Evolutionary conservation across 306 rosid genomes (phyloP).

Genomic region (Lablab purpureus): DNA sequence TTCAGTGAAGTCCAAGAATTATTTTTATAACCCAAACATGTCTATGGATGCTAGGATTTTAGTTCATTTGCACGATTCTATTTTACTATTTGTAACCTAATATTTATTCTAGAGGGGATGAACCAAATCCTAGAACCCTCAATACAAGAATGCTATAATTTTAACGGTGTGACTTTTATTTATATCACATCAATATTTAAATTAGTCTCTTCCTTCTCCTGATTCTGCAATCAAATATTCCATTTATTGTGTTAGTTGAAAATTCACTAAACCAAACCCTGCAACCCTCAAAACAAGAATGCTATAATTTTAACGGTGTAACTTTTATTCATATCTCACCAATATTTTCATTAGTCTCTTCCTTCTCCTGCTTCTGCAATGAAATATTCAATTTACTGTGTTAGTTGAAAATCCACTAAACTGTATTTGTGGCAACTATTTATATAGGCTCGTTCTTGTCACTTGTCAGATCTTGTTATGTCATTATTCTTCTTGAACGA

Average conservation of each 20-base stretch:
- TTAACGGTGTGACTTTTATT: neutral
- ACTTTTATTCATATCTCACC: neutral
- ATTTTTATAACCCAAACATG: slow-evolving; percentile 12
- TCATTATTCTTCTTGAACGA: slow-evolving; percentile 34
- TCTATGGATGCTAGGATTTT: slow-evolving; percentile 17
- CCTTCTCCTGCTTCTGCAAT: slow-evolving; percentile 35
- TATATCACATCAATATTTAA: neutral
- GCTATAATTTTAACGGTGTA: neutral
- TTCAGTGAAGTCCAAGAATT: slow-evolving; percentile 11
- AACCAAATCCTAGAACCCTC: too few relatives aligned
- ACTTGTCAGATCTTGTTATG: slow-evolving; percentile 21
- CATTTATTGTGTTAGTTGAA: slow-evolving; percentile 22
- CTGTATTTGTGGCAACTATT: slow-evolving; percentile 8
- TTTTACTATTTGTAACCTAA: slow-evolving; percentile 22
- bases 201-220: slow-evolving; percentile 19
- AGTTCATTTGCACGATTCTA: slow-evolving; percentile 20
- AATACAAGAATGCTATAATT: slow-evolving; percentile 10
- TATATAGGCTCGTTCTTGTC: neutral
- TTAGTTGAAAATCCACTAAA: slow-evolving; percentile 24
- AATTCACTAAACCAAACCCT: slow-evolving; percentile 19
- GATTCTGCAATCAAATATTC: slow-evolving; percentile 37
- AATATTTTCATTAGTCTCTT: slow-evolving; percentile 14
- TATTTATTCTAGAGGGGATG: slow-evolving; percentile 14
- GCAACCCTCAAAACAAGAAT: slow-evolving; percentile 12
- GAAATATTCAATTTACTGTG: slow-evolving; percentile 30